phyloP scores from a whole-genome alignment of 306 rosid species.

The Vigna trinervia region DNA sequence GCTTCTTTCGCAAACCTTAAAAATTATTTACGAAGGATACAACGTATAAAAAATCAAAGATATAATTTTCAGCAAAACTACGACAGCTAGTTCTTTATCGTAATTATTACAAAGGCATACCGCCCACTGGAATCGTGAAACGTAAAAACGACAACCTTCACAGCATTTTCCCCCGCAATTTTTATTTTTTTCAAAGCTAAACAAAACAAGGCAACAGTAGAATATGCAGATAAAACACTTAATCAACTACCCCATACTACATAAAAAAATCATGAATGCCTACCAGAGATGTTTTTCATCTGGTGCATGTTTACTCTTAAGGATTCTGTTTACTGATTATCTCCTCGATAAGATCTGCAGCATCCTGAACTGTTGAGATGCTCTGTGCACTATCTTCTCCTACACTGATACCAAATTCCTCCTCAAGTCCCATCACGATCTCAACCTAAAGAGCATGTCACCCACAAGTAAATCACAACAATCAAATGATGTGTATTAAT shows the following conservation, averaged over 20 bases:
- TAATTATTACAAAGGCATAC: no score
- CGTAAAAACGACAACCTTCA: no score
- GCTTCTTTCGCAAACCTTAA: no score
- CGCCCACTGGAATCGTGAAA: no score
- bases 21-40: no score
- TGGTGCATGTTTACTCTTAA: constrained; percentile 23
- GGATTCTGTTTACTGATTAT: constrained; percentile 58
- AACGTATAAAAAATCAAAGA: no score
- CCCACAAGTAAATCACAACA: constrained; percentile 33
- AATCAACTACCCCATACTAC: constrained; percentile 22
- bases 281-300: not conserved
- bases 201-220: constrained; percentile 8
- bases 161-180: no score
- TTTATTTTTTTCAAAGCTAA: no score
- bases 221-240: constrained; percentile 27
- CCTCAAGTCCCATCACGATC: constrained; percentile 91
- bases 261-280: not conserved
- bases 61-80: no score
- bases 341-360: constrained; percentile 78
- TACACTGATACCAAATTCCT: constrained; percentile 76
- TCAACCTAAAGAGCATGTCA: constrained; percentile 61
- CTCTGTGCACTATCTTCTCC: constrained; percentile 81
- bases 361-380: constrained; percentile 83
- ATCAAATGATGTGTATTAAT: constrained; percentile 12
- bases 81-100: no score